Percentiles rank a stretch among this genome's conserved stretches.
Evolutionary conservation across 2,329 filamentous ascomycete genomes (phyloP).

Genomic region (Bretziella fagacearum): DNA sequence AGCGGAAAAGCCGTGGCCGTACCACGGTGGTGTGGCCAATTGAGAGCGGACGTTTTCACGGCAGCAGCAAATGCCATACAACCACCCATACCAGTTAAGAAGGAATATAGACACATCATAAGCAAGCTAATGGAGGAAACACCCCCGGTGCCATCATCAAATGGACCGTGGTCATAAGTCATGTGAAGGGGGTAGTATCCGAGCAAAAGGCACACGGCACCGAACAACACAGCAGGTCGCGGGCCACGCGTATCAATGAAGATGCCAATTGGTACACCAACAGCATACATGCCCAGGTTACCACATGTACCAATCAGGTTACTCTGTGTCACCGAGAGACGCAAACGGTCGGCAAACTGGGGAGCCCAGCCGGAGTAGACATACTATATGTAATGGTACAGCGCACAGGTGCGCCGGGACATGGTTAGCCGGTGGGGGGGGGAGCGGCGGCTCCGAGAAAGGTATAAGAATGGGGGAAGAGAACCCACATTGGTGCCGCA

Average conservation of each 20-base stretch:
- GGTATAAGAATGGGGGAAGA: background rate
- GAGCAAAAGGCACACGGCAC: constrained; percentile 51
- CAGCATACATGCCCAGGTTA: constrained; percentile 87
- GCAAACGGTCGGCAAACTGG: constrained; percentile 75
- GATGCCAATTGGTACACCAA: constrained; percentile 77
- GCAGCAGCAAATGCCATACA: constrained; percentile 81
- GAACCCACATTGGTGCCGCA: constrained; percentile 75
- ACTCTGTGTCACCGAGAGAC: constrained; percentile 77
- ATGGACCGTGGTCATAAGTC: constrained; percentile 52
- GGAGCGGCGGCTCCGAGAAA: background rate
- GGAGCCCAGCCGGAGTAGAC: constrained; percentile 97
- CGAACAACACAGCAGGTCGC: constrained; percentile 58
- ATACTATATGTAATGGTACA: constrained; percentile 42
- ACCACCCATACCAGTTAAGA: constrained; percentile 71
- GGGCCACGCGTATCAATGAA: constrained; percentile 73
- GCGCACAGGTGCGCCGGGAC: background rate
- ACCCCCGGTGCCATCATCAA: background rate
- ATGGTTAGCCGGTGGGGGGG: too few relatives aligned
- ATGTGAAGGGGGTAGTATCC: constrained; percentile 76
- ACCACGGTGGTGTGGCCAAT: constrained; percentile 80
- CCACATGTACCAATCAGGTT: constrained; percentile 77
- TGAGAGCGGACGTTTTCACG: constrained; percentile 73
- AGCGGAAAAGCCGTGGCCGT: constrained; percentile 89
- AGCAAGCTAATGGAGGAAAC: constrained; percentile 31
- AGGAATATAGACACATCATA: constrained; percentile 64